Base-by-base conservation (phyloP, 305 asterid genomes). In the Solanum hybrid region DNA sequence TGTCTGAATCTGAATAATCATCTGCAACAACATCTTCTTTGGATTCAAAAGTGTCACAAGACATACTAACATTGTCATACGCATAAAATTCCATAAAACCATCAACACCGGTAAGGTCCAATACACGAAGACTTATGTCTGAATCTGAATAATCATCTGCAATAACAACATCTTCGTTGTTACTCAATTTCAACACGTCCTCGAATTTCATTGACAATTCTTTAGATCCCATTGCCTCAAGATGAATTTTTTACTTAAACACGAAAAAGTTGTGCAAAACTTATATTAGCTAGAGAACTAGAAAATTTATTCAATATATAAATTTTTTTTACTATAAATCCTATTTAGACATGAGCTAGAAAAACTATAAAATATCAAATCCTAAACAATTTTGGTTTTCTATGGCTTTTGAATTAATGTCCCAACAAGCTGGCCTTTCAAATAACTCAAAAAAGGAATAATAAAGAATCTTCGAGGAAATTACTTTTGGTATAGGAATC, bases 1-100 rank as follows among this genome's bases (percentile, higher is more conserved):
- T 85, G 84, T 89, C 94, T 12, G 17, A 22, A n/a, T 42, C 72
- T 64, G 72, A 64, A 64, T 64, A 64, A 64, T 64, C 27, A 22
- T 64, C 27, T 64, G 6, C 72, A 22, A 8, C 27, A 51, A 15
- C 66, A 19, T 64, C 72, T 64, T 64, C 27, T 64, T 64, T 64
- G 26, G 27, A 64, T 64, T 64, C 27, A 22, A 64, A 64, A 64
- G 72, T 64, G 27, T 64, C 72, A 22, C 72, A 22, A 64, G 72
- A 22, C 26, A 22, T 22, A 64, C 12, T 64, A 64, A 0, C 27
- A 64, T 64, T 64, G 72, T 22, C 72, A 64, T 64, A 22, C 26
- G 72, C 72, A 64, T 19, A 64, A 19, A 64, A 64, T 22, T 64
- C 12, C 72, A 64, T 64, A 64, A 64, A 64, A 64, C 27, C 72